Conservation (phyloP, 352 stramenopile genomes). For the Phytophthora crassamura region DNA sequence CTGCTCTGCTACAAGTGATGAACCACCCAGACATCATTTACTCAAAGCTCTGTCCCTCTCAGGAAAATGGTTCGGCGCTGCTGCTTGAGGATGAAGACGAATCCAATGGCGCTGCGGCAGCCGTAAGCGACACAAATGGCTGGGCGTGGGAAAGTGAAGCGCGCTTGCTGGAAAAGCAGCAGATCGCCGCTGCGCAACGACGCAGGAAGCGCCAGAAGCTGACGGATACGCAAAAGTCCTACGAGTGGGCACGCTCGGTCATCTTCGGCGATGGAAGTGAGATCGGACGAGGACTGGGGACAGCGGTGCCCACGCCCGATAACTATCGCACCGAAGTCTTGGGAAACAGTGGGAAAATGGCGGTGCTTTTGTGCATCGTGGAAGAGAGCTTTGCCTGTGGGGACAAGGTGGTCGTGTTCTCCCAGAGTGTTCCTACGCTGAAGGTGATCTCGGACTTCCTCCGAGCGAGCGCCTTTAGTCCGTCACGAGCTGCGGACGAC, state of each 20-base stretch:
- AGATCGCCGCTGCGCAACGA: constrained; percentile 51
- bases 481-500: constrained; percentile 36
- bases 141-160: constrained; percentile 80
- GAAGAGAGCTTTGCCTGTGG: constrained; percentile 73
- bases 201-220: constrained; percentile 73
- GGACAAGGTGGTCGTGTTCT: constrained; percentile 91
- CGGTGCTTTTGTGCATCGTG: constrained; percentile 74
- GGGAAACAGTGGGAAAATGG: constrained; percentile 87
- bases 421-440: constrained; percentile 86
- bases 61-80: constrained; percentile 28
- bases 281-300: not conserved
- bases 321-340: constrained; percentile 58
- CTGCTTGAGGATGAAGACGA: constrained; percentile 47
- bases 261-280: constrained; percentile 32
- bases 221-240: constrained; percentile 61
- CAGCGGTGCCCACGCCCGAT: not conserved
- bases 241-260: constrained; percentile 70
- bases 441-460: constrained; percentile 84
- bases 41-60: constrained; percentile 58
- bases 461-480: constrained; percentile 58
- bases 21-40: constrained; percentile 91
- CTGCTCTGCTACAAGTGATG: constrained; percentile 84
- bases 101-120: constrained; percentile 17
- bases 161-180: constrained; percentile 58
- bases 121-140: constrained; percentile 35